Percentiles rank a stretch among this genome's conserved stretches.
These are phyloP conservation scores for Penicillium parvum DNA, from an alignment of 495 filamentous ascomycete species.

Conservation along the genomic window DNA sequence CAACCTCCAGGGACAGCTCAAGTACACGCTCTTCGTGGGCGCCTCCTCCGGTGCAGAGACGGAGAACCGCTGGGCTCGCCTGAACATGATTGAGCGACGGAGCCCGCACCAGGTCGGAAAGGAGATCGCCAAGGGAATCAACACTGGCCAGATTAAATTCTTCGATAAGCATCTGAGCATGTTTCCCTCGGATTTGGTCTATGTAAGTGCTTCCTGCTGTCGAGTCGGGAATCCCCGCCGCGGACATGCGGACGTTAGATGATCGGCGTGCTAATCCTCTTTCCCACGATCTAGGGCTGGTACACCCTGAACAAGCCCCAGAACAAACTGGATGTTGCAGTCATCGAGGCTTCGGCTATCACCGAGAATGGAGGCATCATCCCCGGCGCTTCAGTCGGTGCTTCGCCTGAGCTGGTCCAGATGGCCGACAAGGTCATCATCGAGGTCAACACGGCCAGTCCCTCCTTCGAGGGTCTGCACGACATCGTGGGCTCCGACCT, in stretches of 20 bases:
- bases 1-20: conserved; percentile 73
- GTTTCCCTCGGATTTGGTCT: conserved; percentile 86
- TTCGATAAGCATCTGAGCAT: conserved; percentile 90
- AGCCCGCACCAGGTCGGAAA: conserved; percentile 89
- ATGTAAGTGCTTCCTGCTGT: conserved; percentile 50
- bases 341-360: conserved; percentile 85
- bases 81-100: conserved; percentile 87
- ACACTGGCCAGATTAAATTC: conserved; percentile 83
- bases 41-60: conserved; percentile 87
- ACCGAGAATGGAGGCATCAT: conserved; percentile 92
- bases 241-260: background rate
- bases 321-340: conserved; percentile 74
- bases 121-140: conserved; percentile 86
- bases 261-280: conserved; percentile 15
- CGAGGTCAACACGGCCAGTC: conserved; percentile 84
- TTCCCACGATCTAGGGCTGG: conserved; percentile 51
- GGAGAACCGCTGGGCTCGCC: conserved; percentile 79
- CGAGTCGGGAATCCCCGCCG: background rate
- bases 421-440: conserved; percentile 92
- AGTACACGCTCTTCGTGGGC: conserved; percentile 84
- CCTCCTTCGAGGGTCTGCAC: conserved; percentile 84
- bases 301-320: conserved; percentile 72
- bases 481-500: conserved; percentile 86
- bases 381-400: conserved; percentile 81
- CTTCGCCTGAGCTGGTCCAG: conserved; percentile 80